Conservation (phyloP, 2,329 filamentous ascomycete species). For the Fusarium ramigenum region DNA sequence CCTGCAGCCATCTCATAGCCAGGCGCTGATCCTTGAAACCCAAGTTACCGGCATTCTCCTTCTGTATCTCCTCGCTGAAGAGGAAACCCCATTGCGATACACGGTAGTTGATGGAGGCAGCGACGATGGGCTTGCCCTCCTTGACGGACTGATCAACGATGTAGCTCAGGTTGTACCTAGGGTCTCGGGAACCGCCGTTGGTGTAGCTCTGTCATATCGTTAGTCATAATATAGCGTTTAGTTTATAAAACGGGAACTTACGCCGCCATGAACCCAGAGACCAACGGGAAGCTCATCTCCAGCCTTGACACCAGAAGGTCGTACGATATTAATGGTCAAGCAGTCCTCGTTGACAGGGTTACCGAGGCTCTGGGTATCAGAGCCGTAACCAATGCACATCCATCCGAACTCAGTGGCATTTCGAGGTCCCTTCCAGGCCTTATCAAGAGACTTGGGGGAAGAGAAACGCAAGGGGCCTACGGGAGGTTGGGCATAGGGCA, state of each 20-base stretch:
- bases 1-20: slow-evolving; percentile 60
- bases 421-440: slow-evolving; percentile 52
- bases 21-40: slow-evolving; percentile 61
- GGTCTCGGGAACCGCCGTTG: slow-evolving; percentile 39
- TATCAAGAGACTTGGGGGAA: slow-evolving; percentile 59
- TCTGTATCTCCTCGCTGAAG: slow-evolving; percentile 53
- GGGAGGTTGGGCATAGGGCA: slow-evolving; percentile 40
- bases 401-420: slow-evolving; percentile 58
- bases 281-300: slow-evolving; percentile 61
- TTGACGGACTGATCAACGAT: slow-evolving; percentile 61
- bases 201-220: slow-evolving; percentile 33
- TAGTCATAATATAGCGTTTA: background rate
- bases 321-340: slow-evolving; percentile 41
- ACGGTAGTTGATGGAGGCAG: slow-evolving; percentile 61
- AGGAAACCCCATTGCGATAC: slow-evolving; percentile 63
- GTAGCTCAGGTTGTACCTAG: slow-evolving; percentile 68
- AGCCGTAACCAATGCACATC: slow-evolving; percentile 62
- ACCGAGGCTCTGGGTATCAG: slow-evolving; percentile 41
- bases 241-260: slow-evolving; percentile 7
- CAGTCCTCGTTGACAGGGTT: slow-evolving; percentile 40
- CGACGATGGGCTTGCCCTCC: slow-evolving; percentile 60
- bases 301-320: slow-evolving; percentile 39
- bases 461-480: slow-evolving; percentile 64
- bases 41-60: slow-evolving; percentile 58
- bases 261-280: slow-evolving; percentile 66